Percentiles rank a stretch among this genome's conserved stretches.
These are phyloP conservation scores for Amanita rimosa DNA, from an alignment of 768 basidiomycete genomes.

Conservation along the genomic window DNA sequence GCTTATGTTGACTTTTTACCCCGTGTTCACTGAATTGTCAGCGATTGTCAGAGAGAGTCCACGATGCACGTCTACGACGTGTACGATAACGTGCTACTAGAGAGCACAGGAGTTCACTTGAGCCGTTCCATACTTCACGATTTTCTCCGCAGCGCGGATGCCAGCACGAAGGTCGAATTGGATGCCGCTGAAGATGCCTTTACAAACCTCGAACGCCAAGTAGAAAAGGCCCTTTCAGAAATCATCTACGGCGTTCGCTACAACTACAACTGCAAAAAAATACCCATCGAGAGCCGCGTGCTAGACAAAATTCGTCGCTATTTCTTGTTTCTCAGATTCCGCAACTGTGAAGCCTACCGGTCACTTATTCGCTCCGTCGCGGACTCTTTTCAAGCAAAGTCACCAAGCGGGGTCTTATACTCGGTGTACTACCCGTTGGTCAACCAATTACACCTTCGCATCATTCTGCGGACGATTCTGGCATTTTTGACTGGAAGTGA, in stretches of 20 bases:
- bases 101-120: conserved; percentile 27
- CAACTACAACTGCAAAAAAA: conserved; percentile 9
- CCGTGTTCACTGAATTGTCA: conserved; percentile 13
- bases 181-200: conserved; percentile 30
- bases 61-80: conserved; percentile 39
- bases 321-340: conserved; percentile 42
- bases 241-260: neutral
- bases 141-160: neutral
- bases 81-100: conserved; percentile 36
- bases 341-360: conserved; percentile 39
- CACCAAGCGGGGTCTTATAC: conserved; percentile 14
- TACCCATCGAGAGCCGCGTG: conserved; percentile 18
- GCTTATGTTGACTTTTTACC: neutral
- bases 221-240: conserved; percentile 16
- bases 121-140: conserved; percentile 24
- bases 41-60: conserved; percentile 19
- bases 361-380: conserved; percentile 22
- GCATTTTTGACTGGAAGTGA: conserved; percentile 9
- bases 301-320: conserved; percentile 33
- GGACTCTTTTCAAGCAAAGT: conserved; percentile 11
- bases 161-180: conserved; percentile 22
- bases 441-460: conserved; percentile 18
- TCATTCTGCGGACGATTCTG: conserved; percentile 20
- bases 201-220: conserved; percentile 27
- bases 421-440: conserved; percentile 19